These are phyloP conservation scores for Pythium utonaiense DNA, from an alignment of 352 stramenopile genomes.

Conservation along the genomic window DNA sequence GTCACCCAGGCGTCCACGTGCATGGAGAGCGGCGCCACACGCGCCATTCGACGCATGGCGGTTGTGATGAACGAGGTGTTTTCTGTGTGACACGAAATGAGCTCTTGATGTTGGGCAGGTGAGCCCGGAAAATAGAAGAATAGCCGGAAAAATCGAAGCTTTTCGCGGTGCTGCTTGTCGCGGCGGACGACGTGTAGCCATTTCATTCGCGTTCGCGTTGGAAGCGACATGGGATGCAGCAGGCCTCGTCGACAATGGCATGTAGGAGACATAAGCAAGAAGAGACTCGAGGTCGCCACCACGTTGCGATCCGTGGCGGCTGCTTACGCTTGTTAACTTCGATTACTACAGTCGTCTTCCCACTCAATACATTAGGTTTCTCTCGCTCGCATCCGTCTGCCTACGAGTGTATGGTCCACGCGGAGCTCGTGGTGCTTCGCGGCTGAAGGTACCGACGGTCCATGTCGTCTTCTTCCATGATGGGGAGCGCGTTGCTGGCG, in stretches of 20 bases:
- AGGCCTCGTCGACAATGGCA: no score
- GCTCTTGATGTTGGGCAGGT: no score
- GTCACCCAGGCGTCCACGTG: background rate
- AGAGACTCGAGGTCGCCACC: no score
- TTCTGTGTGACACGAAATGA: no score
- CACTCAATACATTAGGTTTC: background rate
- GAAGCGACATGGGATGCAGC: no score
- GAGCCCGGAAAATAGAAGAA: background rate
- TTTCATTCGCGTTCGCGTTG: no score
- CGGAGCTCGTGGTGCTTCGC: conserved; percentile 43
- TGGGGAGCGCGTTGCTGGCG: conserved; percentile 31
- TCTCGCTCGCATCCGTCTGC: background rate
- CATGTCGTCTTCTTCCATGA: conserved; percentile 62
- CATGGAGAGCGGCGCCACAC: background rate
- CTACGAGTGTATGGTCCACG: conserved; percentile 34
- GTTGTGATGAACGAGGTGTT: background rate
- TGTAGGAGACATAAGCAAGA: no score
- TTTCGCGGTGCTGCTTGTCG: background rate
- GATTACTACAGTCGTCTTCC: conserved; percentile 21
- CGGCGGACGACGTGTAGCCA: background rate
- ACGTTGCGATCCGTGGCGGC: background rate
- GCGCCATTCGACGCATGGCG: background rate
- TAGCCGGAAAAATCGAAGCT: conserved; percentile 4
- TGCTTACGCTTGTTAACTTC: background rate
- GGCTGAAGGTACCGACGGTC: background rate